Percentiles rank a stretch among this genome's conserved stretches.
Conservation (phyloP, 495 filamentous ascomycete genomes). For the Rhypophila decipiens region DNA sequence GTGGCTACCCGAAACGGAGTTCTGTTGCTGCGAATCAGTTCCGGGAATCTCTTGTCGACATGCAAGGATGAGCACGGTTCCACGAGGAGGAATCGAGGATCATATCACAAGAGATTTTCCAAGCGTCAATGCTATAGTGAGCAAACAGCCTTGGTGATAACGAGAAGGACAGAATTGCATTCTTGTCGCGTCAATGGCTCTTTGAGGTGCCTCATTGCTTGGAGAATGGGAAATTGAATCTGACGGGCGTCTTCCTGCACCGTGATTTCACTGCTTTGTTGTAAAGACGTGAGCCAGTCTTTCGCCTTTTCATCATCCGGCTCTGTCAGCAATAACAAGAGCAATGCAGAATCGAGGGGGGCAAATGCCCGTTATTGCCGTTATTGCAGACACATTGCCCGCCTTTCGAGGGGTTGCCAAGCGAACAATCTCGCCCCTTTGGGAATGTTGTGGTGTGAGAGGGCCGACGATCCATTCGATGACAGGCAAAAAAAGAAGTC, state of each 20-base stretch:
- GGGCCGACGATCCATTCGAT: neutral
- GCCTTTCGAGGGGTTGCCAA: neutral
- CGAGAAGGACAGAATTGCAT: neutral
- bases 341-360: neutral
- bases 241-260: neutral
- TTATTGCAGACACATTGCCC: no score
- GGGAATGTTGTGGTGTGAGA: neutral
- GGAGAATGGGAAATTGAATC: neutral
- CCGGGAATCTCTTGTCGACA: constrained; percentile 6
- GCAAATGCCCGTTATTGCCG: no score
- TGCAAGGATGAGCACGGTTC: neutral
- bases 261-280: neutral
- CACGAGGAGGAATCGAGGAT: no score
- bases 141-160: neutral
- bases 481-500: neutral
- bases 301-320: neutral
- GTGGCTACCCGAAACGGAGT: no score
- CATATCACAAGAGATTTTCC: neutral
- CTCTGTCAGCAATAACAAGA: neutral
- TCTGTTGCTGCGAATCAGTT: neutral
- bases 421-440: neutral
- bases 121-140: constrained; percentile 5
- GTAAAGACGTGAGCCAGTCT: neutral
- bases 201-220: neutral
- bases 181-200: neutral